Evolutionary conservation across 768 basidiomycete genomes (phyloP), one percentile per base, ranked within the genome.

Genomic region (Amanita fuliginea): DNA sequence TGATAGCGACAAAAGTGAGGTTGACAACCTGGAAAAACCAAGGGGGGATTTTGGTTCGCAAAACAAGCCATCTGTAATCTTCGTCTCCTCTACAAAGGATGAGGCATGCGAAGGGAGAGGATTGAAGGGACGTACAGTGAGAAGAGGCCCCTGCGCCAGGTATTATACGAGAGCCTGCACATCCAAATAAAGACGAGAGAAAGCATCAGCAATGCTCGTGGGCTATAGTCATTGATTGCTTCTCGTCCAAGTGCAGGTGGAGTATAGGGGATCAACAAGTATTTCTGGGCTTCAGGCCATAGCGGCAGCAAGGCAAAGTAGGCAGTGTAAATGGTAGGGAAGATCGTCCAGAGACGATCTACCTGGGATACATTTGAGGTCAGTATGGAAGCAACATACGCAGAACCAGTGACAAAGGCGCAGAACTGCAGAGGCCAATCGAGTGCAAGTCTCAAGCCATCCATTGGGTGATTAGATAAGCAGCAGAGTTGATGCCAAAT

Each of bases 21-120:
- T 74, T 72, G 40, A 62, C 53, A 39, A 74, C 33, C 42, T 73
- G 73, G 62, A 75, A 73, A 13, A 80, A 67, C 56, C 60, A 62
- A 51, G 64, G 64, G 1, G 65, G 64, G 14, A 74, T 59, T 42
- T 80, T 71, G 35, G 67, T 62, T 36, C 93, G 79, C 11, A 96
- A 71, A 33, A 91, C 67, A 1, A 70, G 77, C 89, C 94, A 97
- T 22, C 95, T 84, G 59, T 97, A 97, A 63, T 96, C 93, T 63
- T 95, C 92, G 21, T 87, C 88, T 76, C 72, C 6, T 86, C 89
- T 51, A 22, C 33, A 51, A 4, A 49, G 5, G 19, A 40, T 37
- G 44, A 22, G 39, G 53, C 42, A 26, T 28, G 13, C 22, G 21
- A 6, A 11, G 26, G 35, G 26, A 36, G 18, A 7, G 36, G 42